A percentile compares a stretch with the other conserved stretches of the same genome.
phyloP scores from a whole-genome alignment of 306 rosid species.

The Casuarina glauca region DNA sequence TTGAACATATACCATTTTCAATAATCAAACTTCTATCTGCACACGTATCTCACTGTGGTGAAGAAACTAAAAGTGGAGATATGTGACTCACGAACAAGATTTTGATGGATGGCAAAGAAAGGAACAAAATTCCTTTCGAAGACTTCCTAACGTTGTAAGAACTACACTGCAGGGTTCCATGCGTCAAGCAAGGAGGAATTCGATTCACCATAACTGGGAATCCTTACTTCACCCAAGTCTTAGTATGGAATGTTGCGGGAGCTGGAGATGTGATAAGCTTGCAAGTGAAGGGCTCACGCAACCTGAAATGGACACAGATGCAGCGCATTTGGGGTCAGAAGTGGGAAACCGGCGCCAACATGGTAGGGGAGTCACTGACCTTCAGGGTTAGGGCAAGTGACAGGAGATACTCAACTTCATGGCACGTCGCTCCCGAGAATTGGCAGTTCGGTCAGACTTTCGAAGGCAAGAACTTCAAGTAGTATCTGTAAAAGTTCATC shows the following conservation, averaged over 20 bases:
- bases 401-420: slow-evolving; percentile 45
- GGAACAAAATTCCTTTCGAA: too few species aligned
- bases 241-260: slow-evolving; percentile 77
- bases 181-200: slow-evolving; percentile 67
- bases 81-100: not conserved
- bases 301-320: slow-evolving; percentile 61
- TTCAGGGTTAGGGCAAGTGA: slow-evolving; percentile 65
- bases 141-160: not conserved
- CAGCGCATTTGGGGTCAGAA: slow-evolving; percentile 73
- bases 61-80: not conserved
- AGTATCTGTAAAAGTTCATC: not conserved
- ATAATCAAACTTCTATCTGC: not conserved
- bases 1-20: too few species aligned
- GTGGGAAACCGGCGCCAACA: slow-evolving; percentile 59
- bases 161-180: slow-evolving; percentile 44
- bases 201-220: slow-evolving; percentile 69
- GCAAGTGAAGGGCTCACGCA: slow-evolving; percentile 59
- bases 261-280: slow-evolving; percentile 59
- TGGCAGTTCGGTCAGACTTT: slow-evolving; percentile 85
- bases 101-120: not conserved
- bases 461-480: slow-evolving; percentile 59
- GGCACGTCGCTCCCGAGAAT: slow-evolving; percentile 43
- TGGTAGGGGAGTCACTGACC: slow-evolving; percentile 62
- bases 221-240: slow-evolving; percentile 57
- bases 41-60: not conserved